Evolutionary conservation across 1,284 basidiomycete species (phyloP).

Genomic region (Melampsora occidentalis): DNA sequence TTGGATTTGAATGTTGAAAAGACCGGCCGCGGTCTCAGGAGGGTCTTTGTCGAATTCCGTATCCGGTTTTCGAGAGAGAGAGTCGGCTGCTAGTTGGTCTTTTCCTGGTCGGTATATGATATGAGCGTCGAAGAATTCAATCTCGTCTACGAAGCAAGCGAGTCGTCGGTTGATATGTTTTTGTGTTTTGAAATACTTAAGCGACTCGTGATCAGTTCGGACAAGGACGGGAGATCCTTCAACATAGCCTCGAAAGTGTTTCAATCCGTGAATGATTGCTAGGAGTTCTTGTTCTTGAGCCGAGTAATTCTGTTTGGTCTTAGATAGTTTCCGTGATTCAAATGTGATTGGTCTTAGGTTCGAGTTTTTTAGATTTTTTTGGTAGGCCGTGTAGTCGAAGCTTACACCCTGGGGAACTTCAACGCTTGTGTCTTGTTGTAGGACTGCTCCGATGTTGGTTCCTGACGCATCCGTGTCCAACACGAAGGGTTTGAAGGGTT

Average conservation of each 20-base stretch:
- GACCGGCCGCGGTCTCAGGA: neutral
- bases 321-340: too few relatives aligned
- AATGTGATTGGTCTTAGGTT: too few relatives aligned
- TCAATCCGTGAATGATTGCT: conserved; percentile 12
- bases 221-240: conserved; percentile 8
- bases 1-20: neutral
- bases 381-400: too few relatives aligned
- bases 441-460: too few relatives aligned
- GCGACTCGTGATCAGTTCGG: neutral
- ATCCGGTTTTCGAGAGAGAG: conserved; percentile 13
- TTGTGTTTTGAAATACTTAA: conserved; percentile 28
- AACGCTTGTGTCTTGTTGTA: too few relatives aligned
- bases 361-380: too few relatives aligned
- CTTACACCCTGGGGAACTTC: too few relatives aligned
- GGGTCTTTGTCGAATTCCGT: neutral
- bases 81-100: conserved; percentile 17
- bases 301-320: too few relatives aligned
- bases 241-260: conserved; percentile 10
- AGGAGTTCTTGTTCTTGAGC: neutral
- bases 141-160: conserved; percentile 6
- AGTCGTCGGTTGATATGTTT: neutral
- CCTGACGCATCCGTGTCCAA: too few relatives aligned
- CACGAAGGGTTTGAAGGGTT: neutral
- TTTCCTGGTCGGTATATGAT: conserved; percentile 16
- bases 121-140: too few relatives aligned